phyloP scores from a whole-genome alignment of 2,329 filamentous ascomycete species.

The Colletotrichum echinochloae region DNA sequence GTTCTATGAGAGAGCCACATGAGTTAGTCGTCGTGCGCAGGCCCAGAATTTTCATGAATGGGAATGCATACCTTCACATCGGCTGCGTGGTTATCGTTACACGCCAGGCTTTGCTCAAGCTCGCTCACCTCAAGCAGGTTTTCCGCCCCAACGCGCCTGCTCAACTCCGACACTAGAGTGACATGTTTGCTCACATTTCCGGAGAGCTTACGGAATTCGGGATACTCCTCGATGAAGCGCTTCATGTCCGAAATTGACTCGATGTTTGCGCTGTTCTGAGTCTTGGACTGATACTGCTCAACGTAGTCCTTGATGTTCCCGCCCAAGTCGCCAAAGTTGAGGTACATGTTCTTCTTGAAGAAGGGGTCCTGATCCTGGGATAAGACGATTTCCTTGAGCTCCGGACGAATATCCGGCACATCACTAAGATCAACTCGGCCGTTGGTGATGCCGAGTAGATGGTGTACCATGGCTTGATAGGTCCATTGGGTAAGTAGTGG shows the following conservation, averaged over 20 bases:
- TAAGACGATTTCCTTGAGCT: constrained; percentile 92
- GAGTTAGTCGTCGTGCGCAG: neutral
- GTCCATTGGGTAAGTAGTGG: constrained; percentile 98
- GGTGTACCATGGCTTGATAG: constrained; percentile 99
- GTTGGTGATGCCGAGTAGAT: constrained; percentile 92
- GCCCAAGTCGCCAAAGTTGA: constrained; percentile 95
- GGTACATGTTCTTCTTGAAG: constrained; percentile 99
- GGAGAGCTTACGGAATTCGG: constrained; percentile 95
- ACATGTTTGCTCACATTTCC: constrained; percentile 99
- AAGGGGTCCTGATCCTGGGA: constrained; percentile 98
- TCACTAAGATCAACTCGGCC: constrained; percentile 91
- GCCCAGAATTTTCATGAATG: neutral
- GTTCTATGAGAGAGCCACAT: constrained; percentile 60
- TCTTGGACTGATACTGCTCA: constrained; percentile 96
- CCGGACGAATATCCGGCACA: constrained; percentile 85
- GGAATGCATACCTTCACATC: constrained; percentile 81
- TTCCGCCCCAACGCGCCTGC: constrained; percentile 85
- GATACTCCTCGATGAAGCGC: constrained; percentile 98
- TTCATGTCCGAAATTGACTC: constrained; percentile 99
- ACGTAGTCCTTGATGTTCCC: constrained; percentile 99
- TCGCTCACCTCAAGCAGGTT: constrained; percentile 96
- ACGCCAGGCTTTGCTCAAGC: constrained; percentile 94
- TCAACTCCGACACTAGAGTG: constrained; percentile 93
- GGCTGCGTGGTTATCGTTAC: constrained; percentile 91
- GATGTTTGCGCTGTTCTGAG: constrained; percentile 95